Conservation (phyloP, 2,329 filamentous ascomycete species). For the Stemphylium beticola region DNA sequence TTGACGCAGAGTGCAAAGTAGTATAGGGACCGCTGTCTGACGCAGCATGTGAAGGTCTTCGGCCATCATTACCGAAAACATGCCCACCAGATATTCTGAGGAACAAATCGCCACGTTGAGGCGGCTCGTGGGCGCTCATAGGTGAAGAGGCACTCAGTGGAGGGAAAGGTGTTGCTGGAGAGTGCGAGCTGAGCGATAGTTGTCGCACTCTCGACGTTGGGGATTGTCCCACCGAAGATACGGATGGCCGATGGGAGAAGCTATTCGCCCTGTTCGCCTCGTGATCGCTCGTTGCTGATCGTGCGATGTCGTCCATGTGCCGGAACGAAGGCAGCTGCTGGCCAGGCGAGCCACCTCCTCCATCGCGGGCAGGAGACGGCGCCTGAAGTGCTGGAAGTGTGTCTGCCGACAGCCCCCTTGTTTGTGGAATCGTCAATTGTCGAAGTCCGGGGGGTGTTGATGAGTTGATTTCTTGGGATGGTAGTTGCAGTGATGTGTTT, state of each 20-base stretch:
- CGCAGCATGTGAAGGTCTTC: slow-evolving; percentile 46
- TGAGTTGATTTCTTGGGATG: slow-evolving; percentile 27
- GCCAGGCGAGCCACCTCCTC: slow-evolving; percentile 36
- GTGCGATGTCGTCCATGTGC: slow-evolving; percentile 44
- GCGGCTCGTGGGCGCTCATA: slow-evolving; percentile 37
- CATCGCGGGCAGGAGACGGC: slow-evolving; percentile 38
- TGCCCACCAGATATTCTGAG: slow-evolving; percentile 38
- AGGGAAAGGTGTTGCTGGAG: slow-evolving; percentile 41
- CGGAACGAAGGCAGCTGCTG: slow-evolving; percentile 43
- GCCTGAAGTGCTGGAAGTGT: slow-evolving; percentile 48
- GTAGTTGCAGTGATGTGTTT: slow-evolving; percentile 14
- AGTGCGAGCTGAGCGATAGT: slow-evolving; percentile 43
- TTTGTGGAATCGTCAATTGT: slow-evolving; percentile 41
- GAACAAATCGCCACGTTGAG: slow-evolving; percentile 39
- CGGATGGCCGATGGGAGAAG: slow-evolving; percentile 43
- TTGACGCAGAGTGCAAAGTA: slow-evolving; percentile 38
- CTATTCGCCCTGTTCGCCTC: slow-evolving; percentile 35
- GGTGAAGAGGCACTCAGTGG: slow-evolving; percentile 43
- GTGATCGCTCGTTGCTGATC: slow-evolving; percentile 41
- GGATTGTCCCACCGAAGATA: slow-evolving; percentile 45
- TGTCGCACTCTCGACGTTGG: slow-evolving; percentile 43
- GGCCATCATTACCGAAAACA: slow-evolving; percentile 35
- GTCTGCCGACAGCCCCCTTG: slow-evolving; percentile 34
- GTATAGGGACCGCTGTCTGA: slow-evolving; percentile 44
- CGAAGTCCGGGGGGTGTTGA: slow-evolving; percentile 39